Evolutionary conservation across 805 yeast species (phyloP).

Genomic region (Limtongozyma cylindracea): DNA sequence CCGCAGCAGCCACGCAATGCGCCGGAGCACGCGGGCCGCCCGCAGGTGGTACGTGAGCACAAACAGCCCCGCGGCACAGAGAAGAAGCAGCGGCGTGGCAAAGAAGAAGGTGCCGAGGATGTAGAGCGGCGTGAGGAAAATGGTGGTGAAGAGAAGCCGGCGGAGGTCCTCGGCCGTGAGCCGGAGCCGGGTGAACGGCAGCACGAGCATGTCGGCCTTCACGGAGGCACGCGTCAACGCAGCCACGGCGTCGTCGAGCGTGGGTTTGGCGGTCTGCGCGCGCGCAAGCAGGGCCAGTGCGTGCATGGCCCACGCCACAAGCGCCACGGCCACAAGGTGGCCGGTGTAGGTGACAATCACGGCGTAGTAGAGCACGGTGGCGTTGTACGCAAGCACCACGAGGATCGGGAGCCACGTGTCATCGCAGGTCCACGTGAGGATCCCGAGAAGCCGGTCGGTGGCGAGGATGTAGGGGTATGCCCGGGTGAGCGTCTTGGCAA

Average conservation of each 20-base stretch:
- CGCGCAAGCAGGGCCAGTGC: conserved; percentile 28
- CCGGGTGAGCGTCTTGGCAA: conserved; percentile 57
- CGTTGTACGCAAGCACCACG: conserved; percentile 23
- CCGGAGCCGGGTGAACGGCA: conserved; percentile 58
- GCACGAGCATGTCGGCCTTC: conserved; percentile 50
- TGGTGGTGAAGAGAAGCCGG: conserved; percentile 59
- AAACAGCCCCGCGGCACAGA: conserved; percentile 31
- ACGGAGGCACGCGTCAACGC: conserved; percentile 50
- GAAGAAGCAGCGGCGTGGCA: conserved; percentile 41
- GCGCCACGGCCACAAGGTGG: conserved; percentile 40
- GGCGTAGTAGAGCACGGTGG: conserved; percentile 56
- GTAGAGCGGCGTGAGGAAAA: conserved; percentile 70
- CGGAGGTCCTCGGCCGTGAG: conserved; percentile 58
- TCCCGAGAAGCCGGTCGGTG: conserved; percentile 40
- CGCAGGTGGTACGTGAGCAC: conserved; percentile 68
- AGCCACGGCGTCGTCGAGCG: conserved; percentile 68
- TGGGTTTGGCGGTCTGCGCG: conserved; percentile 42
- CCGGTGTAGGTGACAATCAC: conserved; percentile 59
- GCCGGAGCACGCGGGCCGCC: conserved; percentile 64
- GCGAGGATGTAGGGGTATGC: conserved; percentile 71
- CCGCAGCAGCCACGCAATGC: conserved; percentile 65
- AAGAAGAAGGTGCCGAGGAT: conserved; percentile 41
- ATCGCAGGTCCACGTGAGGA: conserved; percentile 80
- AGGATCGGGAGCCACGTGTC: conserved; percentile 57
- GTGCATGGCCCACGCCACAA: conserved; percentile 33